Conservation (phyloP, 768 basidiomycete species). For the Paxillus rubicundulus region DNA sequence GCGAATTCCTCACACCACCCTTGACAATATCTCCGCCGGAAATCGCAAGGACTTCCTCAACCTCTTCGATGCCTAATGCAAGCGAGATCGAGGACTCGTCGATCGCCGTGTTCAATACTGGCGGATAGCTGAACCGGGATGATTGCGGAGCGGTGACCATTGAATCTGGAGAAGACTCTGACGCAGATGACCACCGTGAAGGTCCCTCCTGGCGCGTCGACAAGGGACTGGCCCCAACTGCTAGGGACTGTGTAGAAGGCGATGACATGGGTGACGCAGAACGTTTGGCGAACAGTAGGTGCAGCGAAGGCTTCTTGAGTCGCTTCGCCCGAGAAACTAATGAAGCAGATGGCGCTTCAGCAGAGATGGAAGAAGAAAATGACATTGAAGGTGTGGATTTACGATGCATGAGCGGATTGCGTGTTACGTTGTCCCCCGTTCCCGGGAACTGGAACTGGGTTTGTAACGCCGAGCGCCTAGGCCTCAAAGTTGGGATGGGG, state of each 20-base stretch:
- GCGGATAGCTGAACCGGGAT: slow-evolving; percentile 47
- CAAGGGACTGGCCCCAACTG: slow-evolving; percentile 6
- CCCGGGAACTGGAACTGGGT: slow-evolving; percentile 48
- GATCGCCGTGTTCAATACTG: slow-evolving; percentile 59
- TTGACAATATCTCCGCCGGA: slow-evolving; percentile 11
- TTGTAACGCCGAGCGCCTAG: slow-evolving; percentile 12
- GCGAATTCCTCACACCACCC: slow-evolving; percentile 10
- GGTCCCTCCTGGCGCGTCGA: slow-evolving; percentile 15
- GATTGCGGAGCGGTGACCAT: slow-evolving; percentile 60
- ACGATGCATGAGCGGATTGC: slow-evolving; percentile 32
- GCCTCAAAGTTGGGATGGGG: slow-evolving; percentile 23
- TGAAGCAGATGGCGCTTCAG: slow-evolving; percentile 38
- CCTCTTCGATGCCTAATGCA: slow-evolving; percentile 27
- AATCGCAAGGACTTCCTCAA: slow-evolving; percentile 21
- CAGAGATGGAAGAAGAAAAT: slow-evolving; percentile 30
- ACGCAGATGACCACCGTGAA: slow-evolving; percentile 25
- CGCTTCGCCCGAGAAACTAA: slow-evolving; percentile 32
- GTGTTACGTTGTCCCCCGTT: slow-evolving; percentile 28
- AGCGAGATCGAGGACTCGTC: slow-evolving; percentile 51
- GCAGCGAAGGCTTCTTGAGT: slow-evolving; percentile 67
- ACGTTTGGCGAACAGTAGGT: slow-evolving; percentile 64
- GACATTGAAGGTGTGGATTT: slow-evolving; percentile 38
- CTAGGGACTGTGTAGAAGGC: slow-evolving; percentile 28
- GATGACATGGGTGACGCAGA: slow-evolving; percentile 48
- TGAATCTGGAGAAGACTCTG: slow-evolving; percentile 38